Base-by-base conservation (phyloP, 2,329 filamentous ascomycete genomes). In the Claviceps pazoutovae region DNA sequence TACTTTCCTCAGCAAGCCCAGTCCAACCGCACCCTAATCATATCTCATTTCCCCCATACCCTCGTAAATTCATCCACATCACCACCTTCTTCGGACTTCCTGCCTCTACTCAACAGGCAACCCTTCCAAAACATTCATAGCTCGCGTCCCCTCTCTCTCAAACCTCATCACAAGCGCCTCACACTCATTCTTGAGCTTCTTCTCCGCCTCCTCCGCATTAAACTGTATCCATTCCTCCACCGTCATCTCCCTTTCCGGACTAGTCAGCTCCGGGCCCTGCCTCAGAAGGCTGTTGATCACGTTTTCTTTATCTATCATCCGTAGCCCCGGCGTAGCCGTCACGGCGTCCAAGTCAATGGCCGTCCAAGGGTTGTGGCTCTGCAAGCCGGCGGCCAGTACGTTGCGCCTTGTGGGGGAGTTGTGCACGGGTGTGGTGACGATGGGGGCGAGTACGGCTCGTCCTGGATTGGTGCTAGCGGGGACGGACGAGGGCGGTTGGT, bases 211-310 rank as follows among this genome's bases (percentile, higher is more conserved):
- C 55, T 78, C 76, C 0, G 93, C 93, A 58, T 93, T 90, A 67
- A 83, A 79, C 53, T 82, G 74, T 41, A 98, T 85, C 88, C 91
- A 98, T 66, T 96, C 83, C 65, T 95, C 88, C 0, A 97, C 88
- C 5, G 83, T 91, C 90, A 98, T 95, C 39, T 77, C 74, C 71
- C 85, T 89, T 71, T 97, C 93, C 0, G 82, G 79, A 50, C 77
- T 85, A 2, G 79, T 84, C 50, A 98, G 68, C 14, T 78, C 78
- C 0, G 74, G 74, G 13, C 79, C 80, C 41, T 75, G 71, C 52
- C 71, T 73, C 16, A 83, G 64, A 26, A 80, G 69, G 9, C 69
- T 66, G 17, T 70, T 70, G 2, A 71, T 70, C 0, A 68, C 66
- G 51, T 79, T 81, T 57, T 83, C 75, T 60, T 76, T 75, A 44